Conservation (phyloP, 306 rosid genomes). For the Phaseolus lunatus region DNA sequence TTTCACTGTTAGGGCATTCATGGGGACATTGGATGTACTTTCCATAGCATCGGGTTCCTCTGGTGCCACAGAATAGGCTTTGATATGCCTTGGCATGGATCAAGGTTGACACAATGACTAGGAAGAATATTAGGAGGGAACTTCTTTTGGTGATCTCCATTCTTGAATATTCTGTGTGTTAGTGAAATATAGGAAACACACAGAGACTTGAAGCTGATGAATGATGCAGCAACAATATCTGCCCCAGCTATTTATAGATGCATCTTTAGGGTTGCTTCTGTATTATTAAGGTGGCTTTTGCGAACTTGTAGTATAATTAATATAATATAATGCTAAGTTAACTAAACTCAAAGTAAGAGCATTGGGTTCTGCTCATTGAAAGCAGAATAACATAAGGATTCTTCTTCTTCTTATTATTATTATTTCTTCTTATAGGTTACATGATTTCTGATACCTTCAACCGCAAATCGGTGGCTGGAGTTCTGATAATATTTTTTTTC, state of each 20-base stretch:
- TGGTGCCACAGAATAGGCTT: neutral
- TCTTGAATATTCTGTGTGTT: neutral
- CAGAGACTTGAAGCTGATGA: neutral
- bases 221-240: conserved; percentile 6
- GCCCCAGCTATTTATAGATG: conserved; percentile 42
- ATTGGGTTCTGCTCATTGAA: conserved; percentile 20
- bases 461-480: conserved; percentile 41
- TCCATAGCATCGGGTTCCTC: conserved; percentile 32
- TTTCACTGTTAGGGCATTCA: conserved; percentile 43
- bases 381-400: conserved; percentile 5
- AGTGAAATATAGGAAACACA: neutral
- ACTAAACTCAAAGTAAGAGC: conserved; percentile 41
- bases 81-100: conserved; percentile 40
- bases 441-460: conserved; percentile 15
- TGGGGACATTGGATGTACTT: conserved; percentile 34
- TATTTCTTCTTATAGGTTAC: conserved; percentile 26
- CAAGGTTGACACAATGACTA: conserved; percentile 40
- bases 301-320: conserved; percentile 32
- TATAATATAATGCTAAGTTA: conserved; percentile 18
- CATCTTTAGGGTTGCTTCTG: neutral
- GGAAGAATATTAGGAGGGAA: conserved; percentile 24
- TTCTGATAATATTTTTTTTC: neutral
- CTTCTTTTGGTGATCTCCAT: conserved; percentile 39
- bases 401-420: neutral
- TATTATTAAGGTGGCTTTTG: conserved; percentile 27